Evolutionary conservation across 2,329 filamentous ascomycete species (phyloP).

Genomic region (Sclerotinia borealis): DNA sequence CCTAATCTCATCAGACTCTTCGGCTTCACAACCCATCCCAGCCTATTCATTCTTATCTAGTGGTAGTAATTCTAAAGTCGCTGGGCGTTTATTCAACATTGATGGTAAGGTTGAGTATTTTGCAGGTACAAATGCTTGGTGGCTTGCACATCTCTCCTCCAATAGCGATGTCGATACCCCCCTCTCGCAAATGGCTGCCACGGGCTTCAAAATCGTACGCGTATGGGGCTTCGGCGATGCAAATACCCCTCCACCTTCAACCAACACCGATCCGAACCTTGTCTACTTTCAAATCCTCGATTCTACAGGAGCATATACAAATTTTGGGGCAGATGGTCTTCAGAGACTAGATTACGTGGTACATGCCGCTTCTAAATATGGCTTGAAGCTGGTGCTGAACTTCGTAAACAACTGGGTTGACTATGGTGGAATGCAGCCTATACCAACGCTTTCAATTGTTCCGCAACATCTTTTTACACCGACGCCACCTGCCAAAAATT

Average conservation of each 20-base stretch:
- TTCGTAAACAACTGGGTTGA: conserved; percentile 66
- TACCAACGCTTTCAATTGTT: conserved; percentile 47
- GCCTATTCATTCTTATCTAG: not conserved
- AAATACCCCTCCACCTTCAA: conserved; percentile 13
- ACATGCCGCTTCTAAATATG: conserved; percentile 48
- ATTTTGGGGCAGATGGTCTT: conserved; percentile 55
- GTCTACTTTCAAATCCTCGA: conserved; percentile 43
- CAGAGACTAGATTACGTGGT: conserved; percentile 61
- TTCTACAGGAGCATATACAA: conserved; percentile 48
- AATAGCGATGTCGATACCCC: conserved; percentile 46
- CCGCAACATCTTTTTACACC: conserved; percentile 50
- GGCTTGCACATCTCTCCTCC: conserved; percentile 47
- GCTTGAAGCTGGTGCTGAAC: conserved; percentile 56
- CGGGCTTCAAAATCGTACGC: conserved; percentile 50
- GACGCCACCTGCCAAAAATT: conserved; percentile 45
- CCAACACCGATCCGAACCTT: conserved; percentile 31
- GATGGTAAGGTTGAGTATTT: conserved; percentile 43
- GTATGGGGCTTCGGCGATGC: conserved; percentile 43
- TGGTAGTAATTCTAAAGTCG: conserved; percentile 16
- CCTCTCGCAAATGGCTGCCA: conserved; percentile 27
- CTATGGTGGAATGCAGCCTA: conserved; percentile 59
- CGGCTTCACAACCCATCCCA: not conserved
- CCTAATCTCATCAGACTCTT: not conserved
- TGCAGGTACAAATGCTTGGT: conserved; percentile 51
- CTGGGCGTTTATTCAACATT: conserved; percentile 36